A percentile compares a stretch with the other conserved stretches of the same genome.
These are phyloP conservation scores for Talaromyces sp. DNA, from an alignment of 2,329 filamentous ascomycete genomes.

Conservation along the genomic window DNA sequence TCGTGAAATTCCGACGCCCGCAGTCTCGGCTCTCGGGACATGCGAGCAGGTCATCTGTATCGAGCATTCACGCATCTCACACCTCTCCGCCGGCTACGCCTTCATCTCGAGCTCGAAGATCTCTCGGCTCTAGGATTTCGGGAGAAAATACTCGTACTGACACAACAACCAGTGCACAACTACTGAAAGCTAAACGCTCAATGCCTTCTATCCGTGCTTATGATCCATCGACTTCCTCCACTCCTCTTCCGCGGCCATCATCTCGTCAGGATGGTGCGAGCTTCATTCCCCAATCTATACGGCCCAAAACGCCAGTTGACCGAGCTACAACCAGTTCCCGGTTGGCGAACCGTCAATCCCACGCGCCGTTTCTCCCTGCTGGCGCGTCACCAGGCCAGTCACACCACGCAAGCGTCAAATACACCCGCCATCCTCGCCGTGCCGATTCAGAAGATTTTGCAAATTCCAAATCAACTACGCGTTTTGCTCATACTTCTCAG, in stretches of 20 bases:
- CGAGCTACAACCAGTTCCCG: conserved; percentile 40
- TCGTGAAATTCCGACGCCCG: conserved; percentile 57
- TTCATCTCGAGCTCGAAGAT: conserved; percentile 52
- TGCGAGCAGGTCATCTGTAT: conserved; percentile 63
- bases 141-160: conserved; percentile 37
- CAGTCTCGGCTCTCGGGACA: conserved; percentile 63
- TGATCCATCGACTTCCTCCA: conserved; percentile 24
- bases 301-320: conserved; percentile 69
- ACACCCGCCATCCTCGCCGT: conserved; percentile 65
- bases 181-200: conserved; percentile 57
- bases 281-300: conserved; percentile 30
- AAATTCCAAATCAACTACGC: conserved; percentile 43
- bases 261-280: conserved; percentile 32
- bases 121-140: conserved; percentile 43
- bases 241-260: conserved; percentile 32
- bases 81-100: conserved; percentile 51
- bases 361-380: conserved; percentile 72
- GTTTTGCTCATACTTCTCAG: conserved; percentile 42
- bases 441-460: conserved; percentile 71
- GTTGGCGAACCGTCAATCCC: conserved; percentile 51
- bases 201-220: conserved; percentile 52
- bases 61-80: conserved; percentile 46
- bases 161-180: conserved; percentile 49
- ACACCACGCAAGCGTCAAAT: conserved; percentile 71
- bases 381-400: conserved; percentile 69